Evolutionary conservation across 225 moss, liverwort and hornwort genomes (phyloP).

Genomic region (Physcomitrellopsis africana): DNA sequence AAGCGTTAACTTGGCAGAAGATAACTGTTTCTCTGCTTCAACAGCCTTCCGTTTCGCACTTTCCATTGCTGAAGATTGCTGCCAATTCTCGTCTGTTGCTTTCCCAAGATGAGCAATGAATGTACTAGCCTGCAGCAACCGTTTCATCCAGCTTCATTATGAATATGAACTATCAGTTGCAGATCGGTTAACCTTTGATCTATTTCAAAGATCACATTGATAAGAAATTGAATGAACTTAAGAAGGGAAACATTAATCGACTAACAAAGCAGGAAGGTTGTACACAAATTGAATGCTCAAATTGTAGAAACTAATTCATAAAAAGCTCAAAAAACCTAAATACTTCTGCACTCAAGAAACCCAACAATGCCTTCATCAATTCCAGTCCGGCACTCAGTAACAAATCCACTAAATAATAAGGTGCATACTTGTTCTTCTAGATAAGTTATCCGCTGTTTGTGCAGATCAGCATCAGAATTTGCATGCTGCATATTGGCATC

Average conservation of each 20-base stretch:
- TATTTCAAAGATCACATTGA: constrained; percentile 1
- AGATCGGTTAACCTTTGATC: not conserved
- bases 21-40: constrained; percentile 59
- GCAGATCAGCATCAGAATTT: constrained; percentile 67
- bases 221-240: not conserved
- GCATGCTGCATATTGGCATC: constrained; percentile 85
- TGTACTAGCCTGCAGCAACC: constrained; percentile 47
- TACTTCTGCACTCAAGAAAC: too few relatives aligned
- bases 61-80: constrained; percentile 52
- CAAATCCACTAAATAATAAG: too few relatives aligned
- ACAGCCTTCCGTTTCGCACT: constrained; percentile 52
- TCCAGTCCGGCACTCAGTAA: too few relatives aligned
- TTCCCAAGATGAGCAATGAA: constrained; percentile 62
- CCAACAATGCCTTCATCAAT: too few relatives aligned
- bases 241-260: not conserved
- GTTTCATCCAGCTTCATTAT: not conserved
- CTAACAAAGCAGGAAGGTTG: too few relatives aligned
- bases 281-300: too few relatives aligned
- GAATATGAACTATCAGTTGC: not conserved
- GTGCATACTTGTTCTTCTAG: constrained; percentile 84
- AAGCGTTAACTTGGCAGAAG: constrained; percentile 44
- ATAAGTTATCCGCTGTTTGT: constrained; percentile 73
- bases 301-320: too few relatives aligned
- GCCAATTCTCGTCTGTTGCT: constrained; percentile 63
- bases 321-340: too few relatives aligned